Evolutionary conservation across 2,329 filamentous ascomycete genomes (phyloP), one percentile per base, ranked within the genome.

Genomic region (Bipolaris sorokiniana): DNA sequence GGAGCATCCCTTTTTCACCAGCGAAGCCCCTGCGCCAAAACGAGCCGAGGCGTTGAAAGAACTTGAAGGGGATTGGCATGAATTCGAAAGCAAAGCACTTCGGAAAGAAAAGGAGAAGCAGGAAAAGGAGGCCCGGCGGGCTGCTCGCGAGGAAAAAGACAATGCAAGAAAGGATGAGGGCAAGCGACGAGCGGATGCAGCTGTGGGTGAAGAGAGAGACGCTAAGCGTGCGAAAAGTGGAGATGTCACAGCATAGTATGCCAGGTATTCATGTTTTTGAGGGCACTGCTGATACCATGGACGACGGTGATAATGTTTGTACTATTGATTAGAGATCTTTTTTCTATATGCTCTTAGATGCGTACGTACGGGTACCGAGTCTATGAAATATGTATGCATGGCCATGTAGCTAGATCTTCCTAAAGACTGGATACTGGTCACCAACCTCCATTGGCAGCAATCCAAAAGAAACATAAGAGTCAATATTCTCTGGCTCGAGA

Each of bases 21-120:
- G 83, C 36, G 95, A 99, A 77, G 88, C 91, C 65, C 94, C 95
- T 16, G 77, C 81, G 53, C 83, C 93, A 20, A 85, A 85, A 69
- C 91, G 96, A 71, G 91, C 92, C 38, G 81, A 88, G 63, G 93
- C 97, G 87, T 84, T 99, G 48, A 87, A 89, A 58, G 82, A 88
- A 47, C 84, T 99, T 28, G 87, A 95, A 67, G 95, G 95, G 20
- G 95, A 99, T 69, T 99, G 95, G 95, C 95, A 99, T 73, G 95
- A 99, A 74, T 97, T 98, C 70, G 95, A 99, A 79, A 96, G 92
- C 54, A 99, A 99, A 79, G 93, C 92, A 15, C 82, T 97, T 23
- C 85, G 95, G 31, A 95, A 95, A 66, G 93, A 97, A 76, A 94
- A 92, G 67, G 91, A 95, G 75, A 86, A 86, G 52, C 78, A 79